These are phyloP conservation scores for Bertia moriformis DNA, from an alignment of 2,329 filamentous ascomycete genomes.

Conservation along the genomic window DNA sequence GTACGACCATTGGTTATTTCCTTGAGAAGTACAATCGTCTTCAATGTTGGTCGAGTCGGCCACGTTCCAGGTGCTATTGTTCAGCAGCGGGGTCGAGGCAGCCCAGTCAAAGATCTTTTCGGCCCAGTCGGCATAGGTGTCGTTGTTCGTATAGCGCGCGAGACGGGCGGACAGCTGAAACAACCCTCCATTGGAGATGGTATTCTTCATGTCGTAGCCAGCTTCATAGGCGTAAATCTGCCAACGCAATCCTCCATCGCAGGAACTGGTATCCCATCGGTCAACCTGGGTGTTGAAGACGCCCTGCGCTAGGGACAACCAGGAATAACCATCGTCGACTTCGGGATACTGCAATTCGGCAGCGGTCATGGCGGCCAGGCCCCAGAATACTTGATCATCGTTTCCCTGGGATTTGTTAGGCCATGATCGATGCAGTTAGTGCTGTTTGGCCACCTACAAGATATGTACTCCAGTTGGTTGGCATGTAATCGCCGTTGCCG, in stretches of 20 bases:
- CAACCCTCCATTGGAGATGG: conserved; percentile 19
- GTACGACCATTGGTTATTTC: conserved; percentile 25
- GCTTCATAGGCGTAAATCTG: conserved; percentile 41
- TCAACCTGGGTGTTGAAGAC: conserved; percentile 35
- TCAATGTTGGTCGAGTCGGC: conserved; percentile 19
- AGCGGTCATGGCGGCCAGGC: conserved; percentile 27
- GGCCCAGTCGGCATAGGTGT: conserved; percentile 41
- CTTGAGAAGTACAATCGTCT: conserved; percentile 11
- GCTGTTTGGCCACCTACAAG: too few species aligned
- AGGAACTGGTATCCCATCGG: conserved; percentile 36
- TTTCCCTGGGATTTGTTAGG: conserved; percentile 19
- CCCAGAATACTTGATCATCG: conserved; percentile 34
- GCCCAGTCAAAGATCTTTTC: conserved; percentile 34
- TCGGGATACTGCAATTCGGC: conserved; percentile 26
- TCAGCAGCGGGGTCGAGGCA: conserved; percentile 6
- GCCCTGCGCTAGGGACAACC: conserved; percentile 32
- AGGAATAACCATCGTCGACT: conserved; percentile 21
- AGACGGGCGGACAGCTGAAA: conserved; percentile 29
- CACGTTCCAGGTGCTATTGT: not conserved
- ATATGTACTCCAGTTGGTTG: conserved; percentile 11
- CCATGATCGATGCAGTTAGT: not conserved
- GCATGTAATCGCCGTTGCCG: conserved; percentile 18
- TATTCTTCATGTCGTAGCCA: conserved; percentile 41
- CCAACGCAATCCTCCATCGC: conserved; percentile 41
- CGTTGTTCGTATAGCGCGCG: conserved; percentile 39